Evolutionary conservation across 495 filamentous ascomycete species (phyloP).

Genomic region (Lichina pygmaea): DNA sequence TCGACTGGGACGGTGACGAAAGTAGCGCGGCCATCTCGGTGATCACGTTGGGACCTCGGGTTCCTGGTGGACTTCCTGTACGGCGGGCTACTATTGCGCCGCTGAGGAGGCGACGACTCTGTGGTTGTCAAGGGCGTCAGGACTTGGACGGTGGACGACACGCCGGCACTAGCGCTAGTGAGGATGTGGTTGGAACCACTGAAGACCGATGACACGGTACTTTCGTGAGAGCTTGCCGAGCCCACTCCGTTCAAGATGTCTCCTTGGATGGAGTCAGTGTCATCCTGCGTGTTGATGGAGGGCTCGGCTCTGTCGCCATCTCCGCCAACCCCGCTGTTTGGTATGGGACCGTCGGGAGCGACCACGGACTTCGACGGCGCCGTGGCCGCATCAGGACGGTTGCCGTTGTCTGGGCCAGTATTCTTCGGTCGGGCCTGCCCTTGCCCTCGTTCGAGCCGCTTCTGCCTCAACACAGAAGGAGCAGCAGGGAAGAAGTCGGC

Average conservation of each 20-base stretch:
- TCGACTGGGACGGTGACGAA: neutral
- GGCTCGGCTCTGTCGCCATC: constrained; percentile 1
- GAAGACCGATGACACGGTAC: constrained; percentile 36
- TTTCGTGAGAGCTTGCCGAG: constrained; percentile 37
- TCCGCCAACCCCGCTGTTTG: constrained; percentile 1
- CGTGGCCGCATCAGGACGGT: constrained; percentile 6
- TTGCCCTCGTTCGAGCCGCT: constrained; percentile 5
- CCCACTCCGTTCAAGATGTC: constrained; percentile 36
- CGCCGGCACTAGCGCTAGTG: constrained; percentile 20
- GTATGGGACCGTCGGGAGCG: neutral
- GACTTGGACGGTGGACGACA: constrained; percentile 20
- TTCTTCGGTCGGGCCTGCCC: constrained; percentile 5
- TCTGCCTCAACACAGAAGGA: constrained; percentile 35
- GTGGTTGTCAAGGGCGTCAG: constrained; percentile 52
- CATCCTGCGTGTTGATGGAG: constrained; percentile 17
- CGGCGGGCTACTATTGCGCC: constrained; percentile 20
- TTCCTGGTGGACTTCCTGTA: constrained; percentile 4
- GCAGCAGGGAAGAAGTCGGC: constrained; percentile 79
- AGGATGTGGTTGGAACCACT: constrained; percentile 16
- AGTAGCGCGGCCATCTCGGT: neutral
- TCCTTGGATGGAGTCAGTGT: constrained; percentile 27
- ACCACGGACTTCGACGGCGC: constrained; percentile 1
- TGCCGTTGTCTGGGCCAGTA: constrained; percentile 17
- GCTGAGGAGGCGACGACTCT: constrained; percentile 46
- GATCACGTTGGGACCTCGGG: neutral